These are phyloP conservation scores for Coemansia sp. DNA, from an alignment of 192 early-diverging fungal species.

Conservation along the genomic window DNA sequence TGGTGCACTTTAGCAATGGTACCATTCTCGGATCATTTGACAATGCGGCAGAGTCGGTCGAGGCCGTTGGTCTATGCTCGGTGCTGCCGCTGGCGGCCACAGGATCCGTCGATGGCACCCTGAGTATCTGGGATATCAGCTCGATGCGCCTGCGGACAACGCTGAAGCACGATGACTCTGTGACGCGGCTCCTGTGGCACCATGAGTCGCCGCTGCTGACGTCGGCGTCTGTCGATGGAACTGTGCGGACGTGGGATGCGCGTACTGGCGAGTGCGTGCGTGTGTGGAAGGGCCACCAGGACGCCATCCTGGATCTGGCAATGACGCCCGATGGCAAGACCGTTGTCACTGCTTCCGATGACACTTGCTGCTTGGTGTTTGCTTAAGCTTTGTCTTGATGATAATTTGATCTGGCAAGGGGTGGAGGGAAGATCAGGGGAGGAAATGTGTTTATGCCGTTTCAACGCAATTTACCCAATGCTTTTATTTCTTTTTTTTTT, in stretches of 20 bases:
- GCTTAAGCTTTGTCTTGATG: background rate
- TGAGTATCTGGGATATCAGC: conserved; percentile 92
- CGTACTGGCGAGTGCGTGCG: conserved; percentile 79
- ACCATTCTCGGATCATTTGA: conserved; percentile 80
- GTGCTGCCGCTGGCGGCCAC: conserved; percentile 72
- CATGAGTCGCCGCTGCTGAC: conserved; percentile 67
- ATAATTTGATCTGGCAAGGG: background rate
- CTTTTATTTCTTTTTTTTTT: too few species aligned
- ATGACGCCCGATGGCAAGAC: conserved; percentile 67
- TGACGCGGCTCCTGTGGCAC: conserved; percentile 75
- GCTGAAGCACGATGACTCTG: conserved; percentile 80
- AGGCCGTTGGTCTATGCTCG: conserved; percentile 80
- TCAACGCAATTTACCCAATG: too few species aligned
- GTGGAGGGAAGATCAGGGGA: background rate
- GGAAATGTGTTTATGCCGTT: background rate
- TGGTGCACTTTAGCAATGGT: conserved; percentile 75
- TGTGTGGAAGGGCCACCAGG: conserved; percentile 80
- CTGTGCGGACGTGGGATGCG: conserved; percentile 87
- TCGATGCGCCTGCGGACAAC: conserved; percentile 79
- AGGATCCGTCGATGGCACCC: conserved; percentile 81
- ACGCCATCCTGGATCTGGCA: conserved; percentile 81
- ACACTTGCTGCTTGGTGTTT: conserved; percentile 76
- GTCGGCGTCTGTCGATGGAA: conserved; percentile 75
- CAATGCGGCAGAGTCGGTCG: conserved; percentile 79
- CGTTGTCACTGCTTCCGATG: conserved; percentile 81